phyloP scores from a whole-genome alignment of 805 yeast genomes.

The Schwanniomyces pseudopolymorphus region DNA sequence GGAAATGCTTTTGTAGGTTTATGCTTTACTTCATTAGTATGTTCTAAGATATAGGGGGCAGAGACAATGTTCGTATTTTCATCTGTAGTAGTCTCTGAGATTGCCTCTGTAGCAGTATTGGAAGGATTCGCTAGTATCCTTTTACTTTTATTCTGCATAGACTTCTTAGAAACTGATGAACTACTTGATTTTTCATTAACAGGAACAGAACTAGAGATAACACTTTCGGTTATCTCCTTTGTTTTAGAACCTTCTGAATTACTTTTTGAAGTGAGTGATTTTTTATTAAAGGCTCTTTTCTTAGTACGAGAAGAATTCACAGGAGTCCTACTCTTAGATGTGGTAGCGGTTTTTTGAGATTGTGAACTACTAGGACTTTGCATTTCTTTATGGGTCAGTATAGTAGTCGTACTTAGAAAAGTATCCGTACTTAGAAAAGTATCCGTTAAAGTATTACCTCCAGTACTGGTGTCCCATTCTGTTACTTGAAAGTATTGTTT shows the following conservation, averaged over 20 bases:
- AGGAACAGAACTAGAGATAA: too few species aligned
- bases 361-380: background rate
- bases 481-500: constrained; percentile 22
- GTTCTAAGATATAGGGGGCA: too few species aligned
- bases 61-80: background rate
- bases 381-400: too few species aligned
- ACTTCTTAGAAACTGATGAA: too few species aligned
- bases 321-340: too few species aligned
- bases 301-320: too few species aligned
- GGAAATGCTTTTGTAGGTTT: too few species aligned
- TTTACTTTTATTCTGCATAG: background rate
- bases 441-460: background rate
- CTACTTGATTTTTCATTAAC: too few species aligned
- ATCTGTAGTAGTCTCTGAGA: background rate
- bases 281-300: background rate
- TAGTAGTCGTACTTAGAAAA: background rate
- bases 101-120: background rate
- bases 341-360: background rate
- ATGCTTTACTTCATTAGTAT: too few species aligned
- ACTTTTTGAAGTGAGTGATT: background rate
- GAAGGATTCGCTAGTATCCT: background rate
- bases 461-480: constrained; percentile 16
- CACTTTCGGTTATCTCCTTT: too few species aligned
- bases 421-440: too few species aligned
- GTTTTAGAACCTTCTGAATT: background rate